Evolutionary conservation across 1,284 basidiomycete genomes (phyloP).

Genomic region (Rhodotorula sp.): DNA sequence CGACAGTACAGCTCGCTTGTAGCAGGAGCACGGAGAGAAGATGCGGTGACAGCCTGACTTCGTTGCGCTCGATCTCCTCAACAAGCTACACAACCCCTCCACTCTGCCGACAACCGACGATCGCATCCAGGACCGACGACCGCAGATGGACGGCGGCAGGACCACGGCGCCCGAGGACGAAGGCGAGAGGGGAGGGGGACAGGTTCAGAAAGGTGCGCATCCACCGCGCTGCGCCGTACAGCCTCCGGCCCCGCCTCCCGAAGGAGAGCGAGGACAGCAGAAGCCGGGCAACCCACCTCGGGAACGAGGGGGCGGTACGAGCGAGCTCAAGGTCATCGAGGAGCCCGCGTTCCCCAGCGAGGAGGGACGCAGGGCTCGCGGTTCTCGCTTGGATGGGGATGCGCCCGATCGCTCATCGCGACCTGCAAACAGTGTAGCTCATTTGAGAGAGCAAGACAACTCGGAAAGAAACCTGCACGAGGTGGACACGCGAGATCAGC

Average conservation of each 20-base stretch:
- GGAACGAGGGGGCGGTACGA: conserved; percentile 26
- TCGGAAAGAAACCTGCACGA: conserved; percentile 15
- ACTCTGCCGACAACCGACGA: background rate
- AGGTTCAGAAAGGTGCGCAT: conserved; percentile 27
- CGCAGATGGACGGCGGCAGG: background rate
- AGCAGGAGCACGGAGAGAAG: too few relatives aligned
- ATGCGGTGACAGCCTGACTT: too few relatives aligned
- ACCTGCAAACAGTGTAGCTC: conserved; percentile 29
- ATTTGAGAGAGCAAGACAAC: conserved; percentile 26
- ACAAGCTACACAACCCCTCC: background rate
- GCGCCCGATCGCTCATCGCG: conserved; percentile 22
- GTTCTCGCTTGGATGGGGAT: conserved; percentile 29
- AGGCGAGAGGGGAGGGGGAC: background rate
- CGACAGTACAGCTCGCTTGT: too few relatives aligned
- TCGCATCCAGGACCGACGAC: background rate
- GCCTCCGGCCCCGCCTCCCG: conserved; percentile 3
- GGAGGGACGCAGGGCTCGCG: background rate
- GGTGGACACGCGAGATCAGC: background rate
- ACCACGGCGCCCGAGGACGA: background rate
- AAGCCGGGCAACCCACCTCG: conserved; percentile 24
- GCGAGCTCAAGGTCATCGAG: conserved; percentile 31
- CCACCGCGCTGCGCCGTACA: conserved; percentile 29
- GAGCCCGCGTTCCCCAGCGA: background rate
- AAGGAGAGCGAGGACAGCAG: background rate
- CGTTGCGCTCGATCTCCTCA: background rate